Evolutionary conservation across 495 filamentous ascomycete species (phyloP).

Genomic region (Podospora fimiseda): DNA sequence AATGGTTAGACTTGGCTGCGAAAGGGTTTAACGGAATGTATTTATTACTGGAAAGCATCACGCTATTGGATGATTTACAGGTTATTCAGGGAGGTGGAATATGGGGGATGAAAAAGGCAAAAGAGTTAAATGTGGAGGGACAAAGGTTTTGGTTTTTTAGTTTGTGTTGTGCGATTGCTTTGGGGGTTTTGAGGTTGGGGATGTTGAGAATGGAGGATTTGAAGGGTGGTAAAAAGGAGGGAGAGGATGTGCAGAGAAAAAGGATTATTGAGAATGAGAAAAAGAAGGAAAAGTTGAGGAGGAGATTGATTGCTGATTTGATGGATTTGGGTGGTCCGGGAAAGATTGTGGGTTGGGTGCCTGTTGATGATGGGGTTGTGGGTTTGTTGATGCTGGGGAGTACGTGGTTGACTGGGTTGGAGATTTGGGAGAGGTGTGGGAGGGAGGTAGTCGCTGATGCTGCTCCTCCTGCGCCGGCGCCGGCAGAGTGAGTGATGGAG

Average conservation of each 20-base stretch:
- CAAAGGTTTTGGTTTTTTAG: slow-evolving; percentile 62
- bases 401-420: slow-evolving; percentile 48
- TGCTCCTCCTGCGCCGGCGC: background rate
- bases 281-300: slow-evolving; percentile 9
- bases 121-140: slow-evolving; percentile 35
- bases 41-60: slow-evolving; percentile 39
- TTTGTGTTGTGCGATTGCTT: slow-evolving; percentile 31
- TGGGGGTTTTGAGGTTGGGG: slow-evolving; percentile 21
- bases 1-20: slow-evolving; percentile 33
- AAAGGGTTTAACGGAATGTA: slow-evolving; percentile 43
- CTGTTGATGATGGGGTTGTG: slow-evolving; percentile 36
- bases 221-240: slow-evolving; percentile 7
- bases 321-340: slow-evolving; percentile 55
- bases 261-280: background rate
- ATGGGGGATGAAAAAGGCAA: slow-evolving; percentile 30
- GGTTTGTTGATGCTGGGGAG: slow-evolving; percentile 50
- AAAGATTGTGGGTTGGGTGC: slow-evolving; percentile 49
- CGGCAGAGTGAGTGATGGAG: slow-evolving; percentile 1
- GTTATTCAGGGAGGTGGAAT: slow-evolving; percentile 27
- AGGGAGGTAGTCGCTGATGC: slow-evolving; percentile 18
- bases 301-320: slow-evolving; percentile 44
- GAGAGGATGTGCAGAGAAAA: background rate
- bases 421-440: slow-evolving; percentile 52
- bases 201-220: slow-evolving; percentile 12
- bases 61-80: slow-evolving; percentile 35